Evolutionary conservation across 2,329 filamentous ascomycete species (phyloP), one percentile per base, ranked within the genome.

Genomic region (Fusarium coicis): DNA sequence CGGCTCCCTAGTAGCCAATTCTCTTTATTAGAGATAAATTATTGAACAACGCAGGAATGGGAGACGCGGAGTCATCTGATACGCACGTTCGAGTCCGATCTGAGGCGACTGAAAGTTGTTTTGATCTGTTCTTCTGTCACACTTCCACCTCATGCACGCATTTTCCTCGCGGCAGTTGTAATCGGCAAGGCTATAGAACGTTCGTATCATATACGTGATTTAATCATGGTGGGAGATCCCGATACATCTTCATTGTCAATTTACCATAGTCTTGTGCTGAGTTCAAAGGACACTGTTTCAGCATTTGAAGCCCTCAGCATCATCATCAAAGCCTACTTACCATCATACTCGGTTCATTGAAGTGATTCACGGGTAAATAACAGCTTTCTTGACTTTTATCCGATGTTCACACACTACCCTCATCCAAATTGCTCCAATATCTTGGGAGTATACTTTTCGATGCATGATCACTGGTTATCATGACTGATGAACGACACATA

Each of bases 181-280:
- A 49, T n/a, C 10, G 10, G 21, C 21, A 18, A 18, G 5, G 7
- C 15, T n/a, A 49, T n/a, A 32, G 15, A 49, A 4, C 1, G 14
- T 5, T 32, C 10, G 44, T 2, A 14, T 18, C 15, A 2, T 3
- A 32, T n/a, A 9, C 1, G 6, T n/a, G 5, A 32, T 0, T 18
- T 12, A 4, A 4, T 5, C 21, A 6, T 9, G 2, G 6, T 15
- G 26, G 3, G 8, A 6, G n/a, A 16, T 52, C n/a, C 14, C 9
- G 11, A 19, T 10, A 26, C 2, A 19, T 26, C 8, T 5, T 36
- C 16, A 26, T 12, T 26, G 32, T 5, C 12, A 52, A 19, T 36
- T 26, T 21, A 15, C 32, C 18, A 26, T 12, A 36, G 11, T 15
- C n/a, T 19, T 34, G 11, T 15, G n/a, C 32, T 34, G 7, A 36